A percentile compares a stretch with the other conserved stretches of the same genome.
phyloP scores from a whole-genome alignment of 73 alveolate species.

The Paramecium primaurelia region DNA sequence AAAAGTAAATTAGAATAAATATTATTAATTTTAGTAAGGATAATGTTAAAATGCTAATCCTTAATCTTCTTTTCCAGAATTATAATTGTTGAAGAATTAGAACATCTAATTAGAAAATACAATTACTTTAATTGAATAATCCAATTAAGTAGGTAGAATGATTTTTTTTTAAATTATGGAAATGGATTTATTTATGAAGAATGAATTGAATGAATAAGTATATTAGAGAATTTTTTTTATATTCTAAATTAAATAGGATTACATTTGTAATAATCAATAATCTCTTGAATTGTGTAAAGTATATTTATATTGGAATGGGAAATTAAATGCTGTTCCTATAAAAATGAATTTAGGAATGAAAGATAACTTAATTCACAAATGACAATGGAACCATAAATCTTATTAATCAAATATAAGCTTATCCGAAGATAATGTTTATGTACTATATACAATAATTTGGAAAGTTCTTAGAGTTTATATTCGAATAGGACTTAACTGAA shows the following conservation, averaged over 20 bases:
- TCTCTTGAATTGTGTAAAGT: not conserved
- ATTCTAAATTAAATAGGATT: not conserved
- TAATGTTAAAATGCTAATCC: no score
- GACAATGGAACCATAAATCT: not conserved
- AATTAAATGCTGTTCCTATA: not conserved
- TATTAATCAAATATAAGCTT: not conserved
- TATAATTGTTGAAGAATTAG: no score
- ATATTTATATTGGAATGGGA: not conserved
- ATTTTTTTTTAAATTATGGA: not conserved
- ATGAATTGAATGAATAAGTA: not conserved
- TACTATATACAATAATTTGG: not conserved
- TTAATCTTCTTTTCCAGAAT: no score
- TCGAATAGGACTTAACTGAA: not conserved
- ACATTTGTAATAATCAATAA: not conserved
- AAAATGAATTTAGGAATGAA: not conserved
- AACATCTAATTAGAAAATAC: no score
- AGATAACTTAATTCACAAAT: not conserved
- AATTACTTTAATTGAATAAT: not conserved
- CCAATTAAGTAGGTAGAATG: not conserved
- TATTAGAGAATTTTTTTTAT: not conserved
- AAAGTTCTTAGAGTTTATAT: not conserved
- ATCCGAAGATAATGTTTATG: not conserved
- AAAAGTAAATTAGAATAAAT: no score
- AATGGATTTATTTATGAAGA: conserved; percentile 12
- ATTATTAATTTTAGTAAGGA: no score